Conservation (phyloP, 306 rosid species). For the Gillenia trifoliata region DNA sequence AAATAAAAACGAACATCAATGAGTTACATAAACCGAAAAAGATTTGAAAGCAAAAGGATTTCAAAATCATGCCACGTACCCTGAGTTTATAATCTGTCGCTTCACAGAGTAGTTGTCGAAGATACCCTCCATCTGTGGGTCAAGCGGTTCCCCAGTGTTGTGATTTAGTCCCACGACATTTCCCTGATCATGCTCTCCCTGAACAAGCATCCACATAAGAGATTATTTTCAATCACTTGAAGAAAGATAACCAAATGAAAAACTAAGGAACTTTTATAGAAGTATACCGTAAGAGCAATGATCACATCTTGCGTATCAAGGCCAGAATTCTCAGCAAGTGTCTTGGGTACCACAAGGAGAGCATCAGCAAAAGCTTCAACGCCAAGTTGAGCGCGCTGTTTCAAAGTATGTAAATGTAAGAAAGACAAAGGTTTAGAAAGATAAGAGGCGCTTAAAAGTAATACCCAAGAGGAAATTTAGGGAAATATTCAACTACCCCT, state of each 20-base stretch:
- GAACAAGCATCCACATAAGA: conserved; percentile 27
- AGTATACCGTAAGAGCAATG: conserved; percentile 67
- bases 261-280: not conserved
- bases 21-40: not conserved
- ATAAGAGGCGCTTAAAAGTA: not conserved
- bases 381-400: conserved; percentile 98
- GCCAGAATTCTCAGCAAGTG: conserved; percentile 94
- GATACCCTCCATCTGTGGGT: conserved; percentile 95
- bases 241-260: not conserved
- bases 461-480: not conserved
- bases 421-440: not conserved
- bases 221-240: not conserved
- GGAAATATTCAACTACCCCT: conserved; percentile 63
- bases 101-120: conserved; percentile 93
- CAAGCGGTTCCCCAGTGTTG: conserved; percentile 83
- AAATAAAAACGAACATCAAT: not conserved
- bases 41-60: not conserved
- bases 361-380: conserved; percentile 95
- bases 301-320: conserved; percentile 93
- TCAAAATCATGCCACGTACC: conserved; percentile 28
- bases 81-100: conserved; percentile 92
- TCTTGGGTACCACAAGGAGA: conserved; percentile 95
- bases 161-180: conserved; percentile 77
- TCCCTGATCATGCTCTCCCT: conserved; percentile 94
- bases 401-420: conserved; percentile 24